phyloP scores from a whole-genome alignment of 495 filamentous ascomycete genomes.

The Sabuloglossum arenarium region DNA sequence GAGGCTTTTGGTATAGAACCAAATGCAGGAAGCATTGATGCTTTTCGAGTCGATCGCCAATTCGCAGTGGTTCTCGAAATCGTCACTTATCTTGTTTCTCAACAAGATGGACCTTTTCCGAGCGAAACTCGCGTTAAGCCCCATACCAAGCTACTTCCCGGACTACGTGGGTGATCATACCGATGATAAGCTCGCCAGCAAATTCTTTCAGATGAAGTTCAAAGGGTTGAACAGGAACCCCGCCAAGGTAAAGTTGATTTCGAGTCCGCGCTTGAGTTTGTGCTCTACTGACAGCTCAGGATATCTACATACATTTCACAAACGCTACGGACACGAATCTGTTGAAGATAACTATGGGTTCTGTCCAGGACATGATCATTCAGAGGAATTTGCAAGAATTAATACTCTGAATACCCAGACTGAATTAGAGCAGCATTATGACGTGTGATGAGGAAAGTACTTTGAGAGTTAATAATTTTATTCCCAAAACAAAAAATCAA shows the following conservation, averaged over 20 bases:
- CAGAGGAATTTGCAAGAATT: conserved; percentile 90
- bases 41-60: conserved; percentile 95
- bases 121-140: conserved; percentile 59
- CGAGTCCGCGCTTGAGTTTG: background rate
- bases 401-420: conserved; percentile 46
- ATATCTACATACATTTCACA: conserved; percentile 86
- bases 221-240: conserved; percentile 66
- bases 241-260: conserved; percentile 24
- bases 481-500: background rate
- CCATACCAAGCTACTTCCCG: conserved; percentile 80
- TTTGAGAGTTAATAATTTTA: background rate
- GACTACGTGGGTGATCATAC: conserved; percentile 52
- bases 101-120: conserved; percentile 99
- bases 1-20: conserved; percentile 40
- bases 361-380: conserved; percentile 98
- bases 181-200: conserved; percentile 39
- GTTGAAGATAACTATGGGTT: conserved; percentile 91
- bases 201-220: conserved; percentile 85
- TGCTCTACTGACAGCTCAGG: conserved; percentile 15
- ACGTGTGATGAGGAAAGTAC: background rate
- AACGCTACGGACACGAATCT: conserved; percentile 92
- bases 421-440: background rate
- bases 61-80: conserved; percentile 91
- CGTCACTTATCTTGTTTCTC: conserved; percentile 89
- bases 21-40: conserved; percentile 99